A percentile compares a stretch with the other conserved stretches of the same genome.
phyloP scores from a whole-genome alignment of 768 basidiomycete species.

The Tricholoma furcatifolium region DNA sequence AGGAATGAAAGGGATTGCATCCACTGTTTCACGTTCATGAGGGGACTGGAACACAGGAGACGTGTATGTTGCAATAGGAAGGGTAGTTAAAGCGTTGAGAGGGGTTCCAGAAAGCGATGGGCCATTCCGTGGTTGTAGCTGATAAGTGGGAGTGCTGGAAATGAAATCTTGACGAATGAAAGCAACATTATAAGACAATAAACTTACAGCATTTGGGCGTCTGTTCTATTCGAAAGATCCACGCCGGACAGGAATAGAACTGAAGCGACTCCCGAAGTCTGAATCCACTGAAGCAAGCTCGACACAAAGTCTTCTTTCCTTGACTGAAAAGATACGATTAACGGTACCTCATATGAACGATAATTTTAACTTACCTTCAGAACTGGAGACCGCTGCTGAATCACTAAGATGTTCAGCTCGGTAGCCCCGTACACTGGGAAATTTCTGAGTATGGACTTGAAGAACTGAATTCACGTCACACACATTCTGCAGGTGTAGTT shows the following conservation, averaged over 20 bases:
- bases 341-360: not conserved
- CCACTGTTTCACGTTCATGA: constrained; percentile 18
- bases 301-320: constrained; percentile 68
- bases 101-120: constrained; percentile 43
- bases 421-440: constrained; percentile 61
- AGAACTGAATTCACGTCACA: constrained; percentile 23
- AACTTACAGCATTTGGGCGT: constrained; percentile 74
- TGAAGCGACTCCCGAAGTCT: constrained; percentile 44
- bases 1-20: constrained; percentile 67
- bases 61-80: constrained; percentile 56
- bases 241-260: constrained; percentile 72
- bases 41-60: constrained; percentile 43
- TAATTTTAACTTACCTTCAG: constrained; percentile 53
- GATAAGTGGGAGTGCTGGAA: constrained; percentile 64
- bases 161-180: not conserved
- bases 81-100: constrained; percentile 38
- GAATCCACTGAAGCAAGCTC: constrained; percentile 56
- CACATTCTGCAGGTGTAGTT: constrained; percentile 76
- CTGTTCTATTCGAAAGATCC: constrained; percentile 71
- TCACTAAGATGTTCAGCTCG: constrained; percentile 48
- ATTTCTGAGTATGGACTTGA: not conserved
- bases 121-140: constrained; percentile 45
- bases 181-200: not conserved
- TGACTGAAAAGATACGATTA: constrained; percentile 37
- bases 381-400: constrained; percentile 81